Evolutionary conservation across 2,329 filamentous ascomycete genomes (phyloP), one percentile per base, ranked within the genome.

Genomic region (Magnaporthiopsis rhizophila): DNA sequence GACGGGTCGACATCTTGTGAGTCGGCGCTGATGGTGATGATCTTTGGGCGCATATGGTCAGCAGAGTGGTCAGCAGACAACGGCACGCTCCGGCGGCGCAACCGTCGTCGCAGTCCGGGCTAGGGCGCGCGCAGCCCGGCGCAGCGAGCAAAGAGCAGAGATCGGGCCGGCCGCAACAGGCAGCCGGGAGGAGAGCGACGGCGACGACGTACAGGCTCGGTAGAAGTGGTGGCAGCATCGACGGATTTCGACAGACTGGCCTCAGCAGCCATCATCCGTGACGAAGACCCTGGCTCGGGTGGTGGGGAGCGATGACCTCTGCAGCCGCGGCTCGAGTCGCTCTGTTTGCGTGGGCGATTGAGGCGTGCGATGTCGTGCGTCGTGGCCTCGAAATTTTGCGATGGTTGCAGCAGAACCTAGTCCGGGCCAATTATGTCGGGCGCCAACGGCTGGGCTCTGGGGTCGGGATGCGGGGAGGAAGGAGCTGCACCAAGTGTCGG

Each of bases 211-310:
- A 76, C 81, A 71, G 75, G 76, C 73, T 78, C 75, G 69, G 76
- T 71, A 71, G 77, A 74, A 72, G 77, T 77, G 73, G 78, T 74
- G 78, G 80, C 78, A 77, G 79, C 81, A 81, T 83, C 80, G 75
- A 79, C 79, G 76, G 79, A 77, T 77, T 76, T 80, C 72, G 80
- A 76, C 75, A 79, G 77, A 74, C 79, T 78, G 78, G 81, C 79
- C 82, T 84, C 84, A 80, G 83, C 83, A 81, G 83, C 84, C 84
- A 86, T 86, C 83, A 84, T 86, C 82, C 83, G 83, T 81, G 76
- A 77, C 78, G 74, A 73, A 71, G 73, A 72, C 74, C 71, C 70
- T 72, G 62, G 66, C 67, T 65, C 58, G 63, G 13, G 53, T n/a
- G 57, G 59, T 34, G 61, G 64, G 28, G 64, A 67, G 36, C 57